Evolutionary conservation across 2,329 filamentous ascomycete genomes (phyloP).

Genomic region (Arthroderma sp.): DNA sequence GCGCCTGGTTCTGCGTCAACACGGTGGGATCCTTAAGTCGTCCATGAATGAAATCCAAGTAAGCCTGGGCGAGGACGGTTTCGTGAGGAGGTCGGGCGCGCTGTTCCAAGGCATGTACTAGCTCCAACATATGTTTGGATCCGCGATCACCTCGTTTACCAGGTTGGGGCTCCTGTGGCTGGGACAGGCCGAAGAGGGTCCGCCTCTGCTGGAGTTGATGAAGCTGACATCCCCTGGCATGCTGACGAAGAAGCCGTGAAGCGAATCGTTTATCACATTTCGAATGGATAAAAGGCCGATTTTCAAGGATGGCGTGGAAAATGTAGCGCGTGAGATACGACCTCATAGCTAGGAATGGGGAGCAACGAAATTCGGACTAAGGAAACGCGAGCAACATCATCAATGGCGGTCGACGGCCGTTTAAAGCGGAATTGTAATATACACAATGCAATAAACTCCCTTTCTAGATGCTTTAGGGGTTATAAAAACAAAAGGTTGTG

Average conservation of each 20-base stretch:
- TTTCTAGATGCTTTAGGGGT: no score
- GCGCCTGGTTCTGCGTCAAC: slow-evolving; percentile 54
- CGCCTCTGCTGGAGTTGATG: slow-evolving; percentile 30
- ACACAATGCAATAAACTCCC: no score
- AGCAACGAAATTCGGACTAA: not conserved
- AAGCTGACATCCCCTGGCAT: slow-evolving; percentile 18
- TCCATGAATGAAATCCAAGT: slow-evolving; percentile 49
- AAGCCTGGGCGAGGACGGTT: slow-evolving; percentile 51
- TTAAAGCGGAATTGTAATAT: no score
- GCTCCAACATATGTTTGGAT: slow-evolving; percentile 56
- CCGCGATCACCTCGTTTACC: slow-evolving; percentile 30
- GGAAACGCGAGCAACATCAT: not conserved
- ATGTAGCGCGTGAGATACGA: slow-evolving; percentile 32
- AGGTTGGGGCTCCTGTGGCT: slow-evolving; percentile 27
- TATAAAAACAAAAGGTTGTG: no score
- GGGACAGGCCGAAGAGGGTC: slow-evolving; percentile 31
- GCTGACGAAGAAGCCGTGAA: slow-evolving; percentile 18
- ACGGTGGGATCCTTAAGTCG: slow-evolving; percentile 35
- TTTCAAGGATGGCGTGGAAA: slow-evolving; percentile 32
- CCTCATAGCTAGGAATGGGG: slow-evolving; percentile 23
- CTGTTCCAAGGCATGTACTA: slow-evolving; percentile 49
- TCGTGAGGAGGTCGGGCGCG: slow-evolving; percentile 51
- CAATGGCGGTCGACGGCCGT: no score
- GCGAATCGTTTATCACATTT: slow-evolving; percentile 24
- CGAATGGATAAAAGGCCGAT: slow-evolving; percentile 28